Base-by-base conservation (phyloP, 2,329 filamentous ascomycete species). In the Grosmannia clavigera region DNA sequence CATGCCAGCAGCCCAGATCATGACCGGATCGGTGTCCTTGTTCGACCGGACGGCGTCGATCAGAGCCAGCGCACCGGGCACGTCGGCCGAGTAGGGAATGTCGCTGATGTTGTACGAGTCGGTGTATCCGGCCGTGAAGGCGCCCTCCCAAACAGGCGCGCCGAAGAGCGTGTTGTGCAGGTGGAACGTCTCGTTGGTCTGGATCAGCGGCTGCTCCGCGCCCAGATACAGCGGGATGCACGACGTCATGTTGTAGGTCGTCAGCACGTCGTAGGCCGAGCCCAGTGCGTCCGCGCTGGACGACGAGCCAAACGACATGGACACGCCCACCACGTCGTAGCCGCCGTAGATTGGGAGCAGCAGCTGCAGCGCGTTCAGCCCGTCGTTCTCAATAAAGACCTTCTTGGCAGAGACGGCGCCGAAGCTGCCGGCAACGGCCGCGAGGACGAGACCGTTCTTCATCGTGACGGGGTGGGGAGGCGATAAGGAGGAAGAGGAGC, bases 11-110 rank as follows among this genome's bases (percentile, higher is more conserved):
- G 59, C 55, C 55, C 55, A 61, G 51, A 61, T 61, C 55, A 61
- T 58, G 59, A 61, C 59, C n/a, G 59, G 59, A n/a, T 61, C 59
- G 3, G 55, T 55, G 51, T 61, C 59, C 59, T 55, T 55, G 55
- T 61, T 5, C 4, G 25, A 4, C 25, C 46, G 43, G 38, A 61
- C 59, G 7, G 55, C 59, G 4, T 61, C 56, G 22, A 61, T 58
- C 16, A 61, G 38, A 1, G 59, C 55, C 9, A 61, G 35, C 2
- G 59, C 59, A 3, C 59, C 59, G 3, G 59, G 59, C 1, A 22
- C 38, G 55, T 57, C 40, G 9, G 19, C 9, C 6, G 33, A 14
- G 43, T 61, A 56, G 29, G 29, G 31, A 11, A 61, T 61, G 31
- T 56, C 19, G 60, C 31, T 61, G 16, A 61, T 14, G 43, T 61